Evolutionary conservation across 805 yeast species (phyloP).

Genomic region (Suhomyces xylopsoci): DNA sequence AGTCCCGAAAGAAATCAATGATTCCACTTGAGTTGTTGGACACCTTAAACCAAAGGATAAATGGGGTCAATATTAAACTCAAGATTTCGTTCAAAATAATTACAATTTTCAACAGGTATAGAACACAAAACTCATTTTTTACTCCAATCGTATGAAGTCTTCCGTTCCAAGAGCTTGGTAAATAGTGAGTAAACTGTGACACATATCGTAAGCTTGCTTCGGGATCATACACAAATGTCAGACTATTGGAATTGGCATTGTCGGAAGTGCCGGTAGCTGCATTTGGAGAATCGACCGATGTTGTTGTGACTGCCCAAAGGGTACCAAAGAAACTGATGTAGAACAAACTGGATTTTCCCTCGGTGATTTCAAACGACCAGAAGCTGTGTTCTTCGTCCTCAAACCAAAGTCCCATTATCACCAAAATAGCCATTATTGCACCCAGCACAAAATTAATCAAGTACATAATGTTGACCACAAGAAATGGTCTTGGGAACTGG

Average conservation of each 20-base stretch:
- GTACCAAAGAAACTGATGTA: conserved; percentile 89
- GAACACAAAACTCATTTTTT: conserved; percentile 73
- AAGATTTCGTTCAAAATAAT: conserved; percentile 74
- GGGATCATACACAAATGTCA: conserved; percentile 75
- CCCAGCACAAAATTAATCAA: conserved; percentile 67
- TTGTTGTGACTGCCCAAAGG: conserved; percentile 77
- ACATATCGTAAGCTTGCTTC: conserved; percentile 80
- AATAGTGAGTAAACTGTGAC: conserved; percentile 83
- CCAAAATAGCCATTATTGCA: conserved; percentile 81
- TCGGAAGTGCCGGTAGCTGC: conserved; percentile 20
- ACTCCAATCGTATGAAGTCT: conserved; percentile 80
- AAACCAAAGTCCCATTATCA: conserved; percentile 58
- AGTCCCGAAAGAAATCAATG: conserved; percentile 88
- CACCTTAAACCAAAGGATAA: conserved; percentile 80
- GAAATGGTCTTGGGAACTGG: conserved; percentile 82
- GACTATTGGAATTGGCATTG: conserved; percentile 21
- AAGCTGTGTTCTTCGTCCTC: conserved; percentile 82
- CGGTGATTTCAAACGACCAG: conserved; percentile 82
- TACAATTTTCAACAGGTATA: conserved; percentile 71
- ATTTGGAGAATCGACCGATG: conserved; percentile 43
- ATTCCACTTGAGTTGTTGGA: conserved; percentile 72
- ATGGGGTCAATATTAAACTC: conserved; percentile 82
- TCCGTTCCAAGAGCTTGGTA: conserved; percentile 86
- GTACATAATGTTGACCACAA: conserved; percentile 35
- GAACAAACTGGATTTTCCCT: conserved; percentile 77